These are phyloP conservation scores for Ophiostoma quercus DNA, from an alignment of 2,329 filamentous ascomycete genomes.

Conservation along the genomic window DNA sequence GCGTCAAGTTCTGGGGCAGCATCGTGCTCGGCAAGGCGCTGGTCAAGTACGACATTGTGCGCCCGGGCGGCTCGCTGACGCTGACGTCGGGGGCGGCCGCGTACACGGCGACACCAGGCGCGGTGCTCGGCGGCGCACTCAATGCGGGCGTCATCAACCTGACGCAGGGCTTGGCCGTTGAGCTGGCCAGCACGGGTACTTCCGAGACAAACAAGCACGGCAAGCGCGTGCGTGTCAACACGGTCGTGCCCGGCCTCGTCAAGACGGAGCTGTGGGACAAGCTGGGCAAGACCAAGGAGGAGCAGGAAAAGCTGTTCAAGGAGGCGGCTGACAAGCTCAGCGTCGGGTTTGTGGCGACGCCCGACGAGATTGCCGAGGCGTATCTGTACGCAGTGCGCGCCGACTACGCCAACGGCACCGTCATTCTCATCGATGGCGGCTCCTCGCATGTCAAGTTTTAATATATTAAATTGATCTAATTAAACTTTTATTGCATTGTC, in stretches of 20 bases:
- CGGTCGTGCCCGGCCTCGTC: conserved; percentile 34
- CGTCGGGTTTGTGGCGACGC: conserved; percentile 31
- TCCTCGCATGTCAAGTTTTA: not conserved
- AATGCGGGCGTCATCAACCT: conserved; percentile 32
- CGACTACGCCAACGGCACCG: conserved; percentile 32
- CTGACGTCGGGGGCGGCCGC: conserved; percentile 38
- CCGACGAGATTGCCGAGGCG: conserved; percentile 32
- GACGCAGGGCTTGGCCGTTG: conserved; percentile 31
- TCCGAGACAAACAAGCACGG: conserved; percentile 6
- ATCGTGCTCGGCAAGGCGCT: conserved; percentile 36
- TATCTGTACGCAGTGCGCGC: conserved; percentile 32
- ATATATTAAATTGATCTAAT: not conserved
- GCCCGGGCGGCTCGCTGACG: conserved; percentile 36
- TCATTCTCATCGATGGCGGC: conserved; percentile 30
- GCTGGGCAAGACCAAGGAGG: conserved; percentile 31
- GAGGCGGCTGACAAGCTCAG: conserved; percentile 28
- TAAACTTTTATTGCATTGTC: not conserved
- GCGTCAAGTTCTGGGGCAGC: conserved; percentile 40
- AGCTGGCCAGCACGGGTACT: conserved; percentile 26
- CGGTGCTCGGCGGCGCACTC: conserved; percentile 34
- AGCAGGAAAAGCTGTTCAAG: conserved; percentile 30
- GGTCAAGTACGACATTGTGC: conserved; percentile 36
- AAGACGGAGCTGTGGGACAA: conserved; percentile 35
- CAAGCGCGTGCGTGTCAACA: conserved; percentile 33
- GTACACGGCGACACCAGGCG: conserved; percentile 32